A percentile compares a stretch with the other conserved stretches of the same genome.
Evolutionary conservation across 2,329 filamentous ascomycete genomes (phyloP).

Genomic region (Phyllosticta paracitricarpa): DNA sequence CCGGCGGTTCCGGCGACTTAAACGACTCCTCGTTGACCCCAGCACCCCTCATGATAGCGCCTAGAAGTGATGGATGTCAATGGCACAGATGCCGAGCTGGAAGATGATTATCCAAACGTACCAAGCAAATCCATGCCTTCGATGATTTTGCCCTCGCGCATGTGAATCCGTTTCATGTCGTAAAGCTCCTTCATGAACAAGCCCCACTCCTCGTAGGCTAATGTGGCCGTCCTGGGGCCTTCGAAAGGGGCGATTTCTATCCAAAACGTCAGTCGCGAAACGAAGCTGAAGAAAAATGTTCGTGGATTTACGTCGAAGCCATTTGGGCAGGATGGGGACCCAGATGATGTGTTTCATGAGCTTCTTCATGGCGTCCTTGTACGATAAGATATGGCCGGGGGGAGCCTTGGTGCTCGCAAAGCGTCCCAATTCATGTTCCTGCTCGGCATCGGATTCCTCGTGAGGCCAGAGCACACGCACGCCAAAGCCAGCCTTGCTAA

Average conservation of each 20-base stretch:
- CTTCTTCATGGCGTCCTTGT: constrained; percentile 51
- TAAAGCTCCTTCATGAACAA: constrained; percentile 63
- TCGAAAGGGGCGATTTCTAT: constrained; percentile 6
- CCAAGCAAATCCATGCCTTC: constrained; percentile 48
- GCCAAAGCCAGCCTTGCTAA: constrained; percentile 64
- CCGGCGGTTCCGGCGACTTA: constrained; percentile 13
- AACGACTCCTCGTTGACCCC: constrained; percentile 19
- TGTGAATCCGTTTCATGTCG: constrained; percentile 46
- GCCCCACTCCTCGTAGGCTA: constrained; percentile 44
- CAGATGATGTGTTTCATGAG: constrained; percentile 55
- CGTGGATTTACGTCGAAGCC: constrained; percentile 41
- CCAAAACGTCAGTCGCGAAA: background rate
- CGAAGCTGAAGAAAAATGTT: background rate
- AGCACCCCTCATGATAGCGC: constrained; percentile 26
- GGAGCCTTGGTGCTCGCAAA: constrained; percentile 25
- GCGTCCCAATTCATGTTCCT: constrained; percentile 16
- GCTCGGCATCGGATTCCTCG: constrained; percentile 37
- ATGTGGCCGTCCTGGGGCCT: constrained; percentile 8
- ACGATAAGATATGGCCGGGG: constrained; percentile 45
- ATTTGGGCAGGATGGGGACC: constrained; percentile 50
- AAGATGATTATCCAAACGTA: constrained; percentile 10
- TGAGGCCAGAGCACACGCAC: constrained; percentile 48
- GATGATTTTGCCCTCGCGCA: constrained; percentile 23
- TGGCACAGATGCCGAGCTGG: constrained; percentile 17
- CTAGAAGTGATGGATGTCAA: constrained; percentile 27